Percentiles rank a stretch among this genome's conserved stretches.
These are phyloP conservation scores for Kodamaea suecica DNA, from an alignment of 1,139 yeast genomes.

Conservation along the genomic window DNA sequence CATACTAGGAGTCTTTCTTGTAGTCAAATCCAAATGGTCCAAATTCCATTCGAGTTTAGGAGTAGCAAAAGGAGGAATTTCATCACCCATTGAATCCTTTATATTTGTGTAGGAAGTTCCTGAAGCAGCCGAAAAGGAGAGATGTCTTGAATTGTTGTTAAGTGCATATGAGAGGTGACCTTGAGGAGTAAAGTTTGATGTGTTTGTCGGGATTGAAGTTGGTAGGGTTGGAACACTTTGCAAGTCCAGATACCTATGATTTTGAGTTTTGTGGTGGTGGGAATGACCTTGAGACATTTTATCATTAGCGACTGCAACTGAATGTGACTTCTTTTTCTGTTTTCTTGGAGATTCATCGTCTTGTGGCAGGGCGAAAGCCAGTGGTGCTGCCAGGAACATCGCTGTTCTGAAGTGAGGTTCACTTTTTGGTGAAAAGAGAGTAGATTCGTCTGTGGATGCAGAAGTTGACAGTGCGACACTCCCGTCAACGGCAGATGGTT, in stretches of 20 bases:
- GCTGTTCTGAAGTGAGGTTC: constrained; percentile 24
- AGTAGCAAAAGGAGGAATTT: constrained; percentile 61
- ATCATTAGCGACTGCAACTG: background rate
- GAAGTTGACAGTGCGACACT: no score
- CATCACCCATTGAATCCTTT: constrained; percentile 37
- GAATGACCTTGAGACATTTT: background rate
- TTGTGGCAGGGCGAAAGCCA: background rate
- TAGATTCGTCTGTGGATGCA: constrained; percentile 11
- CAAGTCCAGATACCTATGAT: no score
- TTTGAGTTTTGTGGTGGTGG: background rate
- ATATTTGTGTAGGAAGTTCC: constrained; percentile 63
- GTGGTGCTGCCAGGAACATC: constrained; percentile 2
- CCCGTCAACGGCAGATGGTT: no score
- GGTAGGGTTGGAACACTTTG: constrained; percentile 3
- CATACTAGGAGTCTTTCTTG: constrained; percentile 9
- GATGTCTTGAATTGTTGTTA: constrained; percentile 45
- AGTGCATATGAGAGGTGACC: no score
- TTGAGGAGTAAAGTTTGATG: constrained; percentile 1
- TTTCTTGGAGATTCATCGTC: constrained; percentile 3
- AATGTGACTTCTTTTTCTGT: background rate
- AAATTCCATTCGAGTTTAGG: constrained; percentile 59
- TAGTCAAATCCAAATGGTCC: constrained; percentile 28
- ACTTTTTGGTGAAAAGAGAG: constrained; percentile 18
- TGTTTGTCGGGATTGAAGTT: constrained; percentile 4
- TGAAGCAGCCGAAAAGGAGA: constrained; percentile 80